phyloP scores from a whole-genome alignment of 805 yeast genomes.

The Nakazawaea ambrosiae region DNA sequence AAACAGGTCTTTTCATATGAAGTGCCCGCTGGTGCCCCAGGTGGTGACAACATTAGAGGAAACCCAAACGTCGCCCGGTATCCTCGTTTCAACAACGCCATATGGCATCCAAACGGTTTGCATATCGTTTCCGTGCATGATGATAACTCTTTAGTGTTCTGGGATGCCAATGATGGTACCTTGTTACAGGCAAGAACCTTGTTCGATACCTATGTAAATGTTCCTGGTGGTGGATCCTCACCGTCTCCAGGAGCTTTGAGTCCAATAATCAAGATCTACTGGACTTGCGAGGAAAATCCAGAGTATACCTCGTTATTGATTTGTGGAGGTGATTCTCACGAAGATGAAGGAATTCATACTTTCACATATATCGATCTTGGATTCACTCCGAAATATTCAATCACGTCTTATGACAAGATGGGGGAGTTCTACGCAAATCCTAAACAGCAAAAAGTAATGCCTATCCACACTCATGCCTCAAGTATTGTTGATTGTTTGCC shows the following conservation, averaged over 20 bases:
- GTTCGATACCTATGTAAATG: constrained; percentile 58
- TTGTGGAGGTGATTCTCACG: constrained; percentile 56
- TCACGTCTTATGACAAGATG: constrained; percentile 82
- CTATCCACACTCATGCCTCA: constrained; percentile 41
- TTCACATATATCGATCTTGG: constrained; percentile 69
- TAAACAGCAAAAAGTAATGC: constrained; percentile 46
- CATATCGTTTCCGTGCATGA: constrained; percentile 73
- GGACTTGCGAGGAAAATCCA: constrained; percentile 80
- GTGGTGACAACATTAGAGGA: constrained; percentile 43
- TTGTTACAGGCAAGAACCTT: constrained; percentile 68
- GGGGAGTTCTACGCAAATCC: constrained; percentile 65
- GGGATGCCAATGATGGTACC: constrained; percentile 83
- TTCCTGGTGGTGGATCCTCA: constrained; percentile 25
- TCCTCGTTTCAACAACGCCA: constrained; percentile 37
- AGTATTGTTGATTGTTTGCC: constrained; percentile 41
- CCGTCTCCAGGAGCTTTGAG: constrained; percentile 23
- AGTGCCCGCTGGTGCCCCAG: constrained; percentile 62
- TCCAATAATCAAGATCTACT: constrained; percentile 47
- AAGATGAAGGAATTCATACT: constrained; percentile 32
- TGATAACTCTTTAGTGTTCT: constrained; percentile 82
- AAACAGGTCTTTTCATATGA: constrained; percentile 52
- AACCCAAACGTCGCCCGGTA: constrained; percentile 18
- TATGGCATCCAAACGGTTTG: constrained; percentile 91
- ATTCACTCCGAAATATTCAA: constrained; percentile 64
- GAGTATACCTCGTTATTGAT: constrained; percentile 71